Conservation (phyloP, 257 asterid species). For the Nicotiana sylvestris region DNA sequence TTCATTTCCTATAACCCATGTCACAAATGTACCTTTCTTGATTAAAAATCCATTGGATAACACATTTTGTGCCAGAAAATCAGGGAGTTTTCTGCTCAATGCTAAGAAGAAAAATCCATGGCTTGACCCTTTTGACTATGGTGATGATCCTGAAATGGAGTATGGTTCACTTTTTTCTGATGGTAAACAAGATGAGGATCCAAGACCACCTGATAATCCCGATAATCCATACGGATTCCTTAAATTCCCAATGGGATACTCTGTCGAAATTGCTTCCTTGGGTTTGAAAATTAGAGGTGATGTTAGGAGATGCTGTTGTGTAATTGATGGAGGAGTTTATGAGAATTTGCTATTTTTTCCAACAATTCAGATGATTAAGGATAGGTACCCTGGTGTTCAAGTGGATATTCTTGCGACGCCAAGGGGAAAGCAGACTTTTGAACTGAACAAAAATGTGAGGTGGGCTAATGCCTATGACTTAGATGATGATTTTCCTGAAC, state of each 20-base stretch:
- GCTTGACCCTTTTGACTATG: conserved; percentile 84
- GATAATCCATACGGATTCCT: conserved; percentile 73
- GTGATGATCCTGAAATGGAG: conserved; percentile 78
- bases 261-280: conserved; percentile 70
- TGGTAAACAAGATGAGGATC: conserved; percentile 81
- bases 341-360: conserved; percentile 78
- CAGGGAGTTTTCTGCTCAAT: conserved; percentile 25
- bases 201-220: conserved; percentile 77
- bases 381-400: conserved; percentile 84
- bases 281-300: conserved; percentile 72
- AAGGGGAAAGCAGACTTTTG: conserved; percentile 73
- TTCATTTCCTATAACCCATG: conserved; percentile 28
- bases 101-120: conserved; percentile 64
- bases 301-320: conserved; percentile 81
- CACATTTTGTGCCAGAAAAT: conserved; percentile 15
- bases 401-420: conserved; percentile 55
- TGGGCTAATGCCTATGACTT: conserved; percentile 60
- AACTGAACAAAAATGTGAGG: conserved; percentile 82
- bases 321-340: conserved; percentile 77
- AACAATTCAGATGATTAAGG: conserved; percentile 74
- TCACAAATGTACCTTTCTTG: conserved; percentile 25
- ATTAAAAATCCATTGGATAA: conserved; percentile 15
- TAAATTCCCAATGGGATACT: conserved; percentile 69
- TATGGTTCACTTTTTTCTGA: conserved; percentile 55
- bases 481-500: conserved; percentile 71